phyloP scores from a whole-genome alignment of 805 yeast genomes.

The Cyberlindnera xishuangbannaensis region DNA sequence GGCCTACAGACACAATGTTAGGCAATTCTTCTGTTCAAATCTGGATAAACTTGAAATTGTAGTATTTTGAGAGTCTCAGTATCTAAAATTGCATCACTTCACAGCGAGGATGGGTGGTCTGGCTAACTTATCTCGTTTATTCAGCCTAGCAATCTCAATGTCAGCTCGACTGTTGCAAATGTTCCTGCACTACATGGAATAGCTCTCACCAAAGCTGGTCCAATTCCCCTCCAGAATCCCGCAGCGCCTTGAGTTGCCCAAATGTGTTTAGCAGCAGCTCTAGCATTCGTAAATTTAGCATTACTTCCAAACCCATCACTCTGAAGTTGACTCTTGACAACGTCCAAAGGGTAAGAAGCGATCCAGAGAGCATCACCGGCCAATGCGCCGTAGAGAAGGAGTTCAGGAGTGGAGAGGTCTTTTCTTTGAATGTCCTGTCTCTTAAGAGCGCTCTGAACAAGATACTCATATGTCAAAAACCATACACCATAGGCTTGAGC shows the following conservation, averaged over 20 bases:
- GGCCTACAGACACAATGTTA: too few relatives aligned
- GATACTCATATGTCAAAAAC: conserved; percentile 85
- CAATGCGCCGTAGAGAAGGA: conserved; percentile 81
- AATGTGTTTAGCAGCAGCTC: conserved; percentile 30
- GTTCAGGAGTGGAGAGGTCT: conserved; percentile 81
- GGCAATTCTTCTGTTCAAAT: too few relatives aligned
- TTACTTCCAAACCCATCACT: conserved; percentile 44
- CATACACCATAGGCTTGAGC: conserved; percentile 85
- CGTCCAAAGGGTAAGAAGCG: conserved; percentile 82
- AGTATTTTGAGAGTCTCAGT: too few relatives aligned
- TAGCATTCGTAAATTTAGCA: conserved; percentile 38
- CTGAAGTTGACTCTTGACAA: conserved; percentile 84
- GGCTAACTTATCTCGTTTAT: too few relatives aligned
- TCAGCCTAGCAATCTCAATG: conserved; percentile 37
- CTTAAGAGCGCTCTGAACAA: conserved; percentile 49
- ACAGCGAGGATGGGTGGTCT: too few relatives aligned
- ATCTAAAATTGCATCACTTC: too few relatives aligned
- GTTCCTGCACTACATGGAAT: conserved; percentile 70
- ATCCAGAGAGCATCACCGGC: conserved; percentile 91
- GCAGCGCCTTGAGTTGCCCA: conserved; percentile 34
- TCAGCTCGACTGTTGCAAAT: conserved; percentile 69
- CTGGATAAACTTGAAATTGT: too few relatives aligned
- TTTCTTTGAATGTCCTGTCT: conserved; percentile 38
- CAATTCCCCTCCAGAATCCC: conserved; percentile 61
- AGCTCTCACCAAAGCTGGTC: conserved; percentile 54